Percentiles rank a stretch among this genome's conserved stretches.
phyloP scores from a whole-genome alignment of 768 basidiomycete species.

The Coprinopsis strossmayeri region DNA sequence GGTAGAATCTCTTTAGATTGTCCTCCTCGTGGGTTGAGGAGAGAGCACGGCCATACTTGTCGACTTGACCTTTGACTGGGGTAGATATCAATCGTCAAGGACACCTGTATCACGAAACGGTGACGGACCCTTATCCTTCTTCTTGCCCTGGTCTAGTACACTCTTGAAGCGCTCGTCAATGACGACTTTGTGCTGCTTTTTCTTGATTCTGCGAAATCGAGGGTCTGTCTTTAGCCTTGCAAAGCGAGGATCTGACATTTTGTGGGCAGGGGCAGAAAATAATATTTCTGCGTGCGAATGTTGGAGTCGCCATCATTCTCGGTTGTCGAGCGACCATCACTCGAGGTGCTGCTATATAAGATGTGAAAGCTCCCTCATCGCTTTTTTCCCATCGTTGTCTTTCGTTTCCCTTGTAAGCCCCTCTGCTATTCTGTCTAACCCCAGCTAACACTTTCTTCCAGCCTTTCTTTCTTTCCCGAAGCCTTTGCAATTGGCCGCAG shows the following conservation, averaged over 20 bases:
- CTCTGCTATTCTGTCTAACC: slow-evolving; percentile 1
- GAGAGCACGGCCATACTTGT: slow-evolving; percentile 83
- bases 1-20: slow-evolving; percentile 76
- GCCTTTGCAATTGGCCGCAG: slow-evolving; percentile 28
- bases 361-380: background rate
- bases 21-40: slow-evolving; percentile 67
- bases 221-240: slow-evolving; percentile 85
- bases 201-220: slow-evolving; percentile 82
- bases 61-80: slow-evolving; percentile 50
- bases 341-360: slow-evolving; percentile 5
- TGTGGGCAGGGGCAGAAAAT: slow-evolving; percentile 8
- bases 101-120: background rate
- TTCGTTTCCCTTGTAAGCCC: slow-evolving; percentile 15
- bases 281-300: slow-evolving; percentile 2
- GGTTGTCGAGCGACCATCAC: slow-evolving; percentile 10
- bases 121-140: slow-evolving; percentile 23
- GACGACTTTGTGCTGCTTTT: slow-evolving; percentile 72
- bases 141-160: slow-evolving; percentile 51
- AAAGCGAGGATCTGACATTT: slow-evolving; percentile 84
- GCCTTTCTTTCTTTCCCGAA: slow-evolving; percentile 20
- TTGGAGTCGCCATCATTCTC: too few relatives aligned
- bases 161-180: slow-evolving; percentile 90
- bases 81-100: slow-evolving; percentile 3
- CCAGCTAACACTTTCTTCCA: slow-evolving; percentile 1
- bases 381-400: slow-evolving; percentile 11